These are phyloP conservation scores for Phylloporus scabripes DNA, from an alignment of 768 basidiomycete species.

Conservation along the genomic window DNA sequence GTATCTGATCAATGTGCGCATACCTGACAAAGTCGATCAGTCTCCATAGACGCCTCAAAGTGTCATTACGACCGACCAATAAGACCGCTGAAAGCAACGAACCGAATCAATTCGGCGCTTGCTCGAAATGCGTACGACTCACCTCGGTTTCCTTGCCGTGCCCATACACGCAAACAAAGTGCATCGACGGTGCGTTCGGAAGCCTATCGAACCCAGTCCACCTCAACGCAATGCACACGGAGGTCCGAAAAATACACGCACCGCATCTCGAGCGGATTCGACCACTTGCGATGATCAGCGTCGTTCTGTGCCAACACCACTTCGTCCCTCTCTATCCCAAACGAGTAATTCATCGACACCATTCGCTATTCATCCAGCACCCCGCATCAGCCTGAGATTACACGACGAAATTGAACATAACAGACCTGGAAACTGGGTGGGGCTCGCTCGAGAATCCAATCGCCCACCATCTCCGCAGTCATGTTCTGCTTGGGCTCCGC, in stretches of 20 bases:
- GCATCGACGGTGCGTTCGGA: slow-evolving; percentile 87
- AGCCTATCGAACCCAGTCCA: slow-evolving; percentile 40
- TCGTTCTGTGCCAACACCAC: slow-evolving; percentile 58
- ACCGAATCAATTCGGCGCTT: background rate
- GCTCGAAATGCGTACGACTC: slow-evolving; percentile 11
- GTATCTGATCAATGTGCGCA: slow-evolving; percentile 61
- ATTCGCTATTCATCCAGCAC: background rate
- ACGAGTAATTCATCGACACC: slow-evolving; percentile 75
- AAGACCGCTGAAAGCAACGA: slow-evolving; percentile 59
- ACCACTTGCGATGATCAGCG: slow-evolving; percentile 79
- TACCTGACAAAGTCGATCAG: slow-evolving; percentile 44
- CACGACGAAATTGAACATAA: background rate
- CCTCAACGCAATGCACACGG: background rate
- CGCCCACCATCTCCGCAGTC: slow-evolving; percentile 68
- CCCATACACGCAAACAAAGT: slow-evolving; percentile 90
- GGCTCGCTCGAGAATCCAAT: slow-evolving; percentile 81
- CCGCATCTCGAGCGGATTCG: slow-evolving; percentile 84
- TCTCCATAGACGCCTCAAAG: background rate
- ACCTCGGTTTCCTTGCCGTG: slow-evolving; percentile 95
- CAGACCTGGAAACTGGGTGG: slow-evolving; percentile 74
- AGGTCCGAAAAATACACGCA: slow-evolving; percentile 19
- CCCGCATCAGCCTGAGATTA: background rate
- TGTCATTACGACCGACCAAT: slow-evolving; percentile 51
- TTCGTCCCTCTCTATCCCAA: slow-evolving; percentile 79
- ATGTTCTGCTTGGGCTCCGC: slow-evolving; percentile 48